phyloP scores from a whole-genome alignment of 2,329 filamentous ascomycete genomes.

The Stagonosporopsis chrysanthemi region DNA sequence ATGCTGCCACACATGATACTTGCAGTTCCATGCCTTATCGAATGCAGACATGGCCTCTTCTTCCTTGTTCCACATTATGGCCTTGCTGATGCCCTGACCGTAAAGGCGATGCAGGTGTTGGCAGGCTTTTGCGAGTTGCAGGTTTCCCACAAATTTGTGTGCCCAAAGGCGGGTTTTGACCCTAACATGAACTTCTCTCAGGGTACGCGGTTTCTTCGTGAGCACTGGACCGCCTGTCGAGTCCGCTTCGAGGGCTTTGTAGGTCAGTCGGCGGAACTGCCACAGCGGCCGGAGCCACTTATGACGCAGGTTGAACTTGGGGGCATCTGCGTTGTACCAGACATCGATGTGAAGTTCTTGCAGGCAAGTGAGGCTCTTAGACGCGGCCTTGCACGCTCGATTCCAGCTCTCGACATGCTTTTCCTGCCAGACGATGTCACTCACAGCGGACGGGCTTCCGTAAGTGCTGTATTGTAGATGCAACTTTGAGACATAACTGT shows the following conservation, averaged over 20 bases:
- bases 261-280: constrained; percentile 32
- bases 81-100: constrained; percentile 33
- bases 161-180: background rate
- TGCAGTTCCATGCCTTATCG: constrained; percentile 32
- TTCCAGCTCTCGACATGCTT: constrained; percentile 38
- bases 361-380: constrained; percentile 32
- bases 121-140: constrained; percentile 24
- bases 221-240: background rate
- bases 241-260: background rate
- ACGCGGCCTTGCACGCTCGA: constrained; percentile 27
- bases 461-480: constrained; percentile 44
- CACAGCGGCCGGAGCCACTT: constrained; percentile 39
- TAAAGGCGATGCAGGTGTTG: constrained; percentile 39
- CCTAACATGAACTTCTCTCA: constrained; percentile 25
- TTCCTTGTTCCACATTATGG: constrained; percentile 37
- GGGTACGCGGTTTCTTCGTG: background rate
- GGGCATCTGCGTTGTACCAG: constrained; percentile 23
- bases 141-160: constrained; percentile 13
- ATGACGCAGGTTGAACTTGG: constrained; percentile 34
- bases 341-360: constrained; percentile 34
- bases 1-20: constrained; percentile 24
- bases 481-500: constrained; percentile 36
- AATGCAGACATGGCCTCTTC: constrained; percentile 40
- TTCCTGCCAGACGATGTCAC: constrained; percentile 31
- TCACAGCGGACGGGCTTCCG: constrained; percentile 23